A percentile compares a stretch with the other conserved stretches of the same genome.
Conservation (phyloP, 1,284 basidiomycete species). For the Chalciporus piperatoides region DNA sequence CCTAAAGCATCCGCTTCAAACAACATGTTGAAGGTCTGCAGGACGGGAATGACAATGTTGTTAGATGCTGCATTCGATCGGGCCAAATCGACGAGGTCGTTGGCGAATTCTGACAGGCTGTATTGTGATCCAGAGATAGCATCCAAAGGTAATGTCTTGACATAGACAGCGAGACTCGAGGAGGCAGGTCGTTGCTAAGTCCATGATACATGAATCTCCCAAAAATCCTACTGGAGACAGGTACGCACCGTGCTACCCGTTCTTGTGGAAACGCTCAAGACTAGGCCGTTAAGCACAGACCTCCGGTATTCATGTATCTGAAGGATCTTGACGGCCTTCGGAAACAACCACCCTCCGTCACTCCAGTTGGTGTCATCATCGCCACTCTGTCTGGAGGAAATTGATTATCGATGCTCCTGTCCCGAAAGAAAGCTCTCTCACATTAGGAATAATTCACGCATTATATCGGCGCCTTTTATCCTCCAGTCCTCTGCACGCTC, state of each 20-base stretch:
- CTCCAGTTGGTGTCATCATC: conserved; percentile 53
- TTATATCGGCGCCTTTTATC: conserved; percentile 42
- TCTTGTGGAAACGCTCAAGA: conserved; percentile 75
- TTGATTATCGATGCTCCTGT: not conserved
- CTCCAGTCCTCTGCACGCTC: conserved; percentile 45
- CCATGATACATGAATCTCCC: conserved; percentile 11
- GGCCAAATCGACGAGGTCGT: conserved; percentile 54
- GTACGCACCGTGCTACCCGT: conserved; percentile 75
- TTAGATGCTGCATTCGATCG: conserved; percentile 60
- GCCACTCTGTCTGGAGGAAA: conserved; percentile 29
- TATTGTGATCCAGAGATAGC: conserved; percentile 34
- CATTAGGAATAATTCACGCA: conserved; percentile 56
- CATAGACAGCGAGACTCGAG: conserved; percentile 56
- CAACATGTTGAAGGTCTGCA: conserved; percentile 72
- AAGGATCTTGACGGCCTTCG: conserved; percentile 67
- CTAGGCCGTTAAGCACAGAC: conserved; percentile 66
- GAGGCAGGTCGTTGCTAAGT: conserved; percentile 67
- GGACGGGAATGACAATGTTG: conserved; percentile 68
- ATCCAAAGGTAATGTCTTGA: conserved; percentile 46
- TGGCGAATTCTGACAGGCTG: conserved; percentile 45
- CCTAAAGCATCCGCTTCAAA: conserved; percentile 62
- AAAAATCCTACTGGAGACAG: conserved; percentile 8
- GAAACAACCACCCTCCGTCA: conserved; percentile 68
- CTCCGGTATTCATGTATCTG: conserved; percentile 57
- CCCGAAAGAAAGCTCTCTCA: conserved; percentile 31